These are phyloP conservation scores for Sordariomycetes sp. DNA, from an alignment of 2,329 filamentous ascomycete genomes.

Conservation along the genomic window DNA sequence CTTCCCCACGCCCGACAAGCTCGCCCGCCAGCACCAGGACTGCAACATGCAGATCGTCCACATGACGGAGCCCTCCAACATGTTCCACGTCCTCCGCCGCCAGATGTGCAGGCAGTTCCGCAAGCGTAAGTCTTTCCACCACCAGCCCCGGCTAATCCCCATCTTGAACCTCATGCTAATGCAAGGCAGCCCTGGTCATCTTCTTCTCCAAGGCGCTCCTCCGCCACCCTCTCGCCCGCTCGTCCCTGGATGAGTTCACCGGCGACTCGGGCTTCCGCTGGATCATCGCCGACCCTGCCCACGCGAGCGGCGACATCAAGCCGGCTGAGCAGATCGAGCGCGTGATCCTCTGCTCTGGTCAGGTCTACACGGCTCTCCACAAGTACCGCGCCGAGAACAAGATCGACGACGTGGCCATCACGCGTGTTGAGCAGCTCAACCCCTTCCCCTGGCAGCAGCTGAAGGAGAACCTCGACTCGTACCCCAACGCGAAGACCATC, in stretches of 20 bases:
- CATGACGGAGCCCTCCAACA: conserved; percentile 91
- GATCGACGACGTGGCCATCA: conserved; percentile 85
- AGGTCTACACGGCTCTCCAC: conserved; percentile 82
- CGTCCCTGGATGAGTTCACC: conserved; percentile 80
- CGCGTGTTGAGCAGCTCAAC: conserved; percentile 93
- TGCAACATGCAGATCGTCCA: conserved; percentile 99
- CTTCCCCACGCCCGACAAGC: conserved; percentile 80
- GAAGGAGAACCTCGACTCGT: conserved; percentile 90
- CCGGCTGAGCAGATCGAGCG: conserved; percentile 81
- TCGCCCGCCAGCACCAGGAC: conserved; percentile 91
- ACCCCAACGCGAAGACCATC: conserved; percentile 95
- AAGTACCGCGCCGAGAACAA: conserved; percentile 85
- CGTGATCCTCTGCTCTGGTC: conserved; percentile 87
- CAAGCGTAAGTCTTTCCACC: conserved; percentile 62
- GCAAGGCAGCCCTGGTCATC: conserved; percentile 63
- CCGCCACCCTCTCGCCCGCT: conserved; percentile 86
- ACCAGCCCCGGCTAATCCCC: not conserved
- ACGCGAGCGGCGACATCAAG: conserved; percentile 65
- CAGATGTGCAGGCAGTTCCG: conserved; percentile 99
- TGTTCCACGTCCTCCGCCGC: conserved; percentile 92
- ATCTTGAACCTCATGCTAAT: conserved; percentile 10
- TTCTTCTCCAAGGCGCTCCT: conserved; percentile 99
- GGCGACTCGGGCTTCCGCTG: conserved; percentile 90
- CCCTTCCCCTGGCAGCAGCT: conserved; percentile 98
- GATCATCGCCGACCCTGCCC: conserved; percentile 87